Base-by-base conservation (phyloP, 1,284 basidiomycete genomes). In the Xerocomus tenax region DNA sequence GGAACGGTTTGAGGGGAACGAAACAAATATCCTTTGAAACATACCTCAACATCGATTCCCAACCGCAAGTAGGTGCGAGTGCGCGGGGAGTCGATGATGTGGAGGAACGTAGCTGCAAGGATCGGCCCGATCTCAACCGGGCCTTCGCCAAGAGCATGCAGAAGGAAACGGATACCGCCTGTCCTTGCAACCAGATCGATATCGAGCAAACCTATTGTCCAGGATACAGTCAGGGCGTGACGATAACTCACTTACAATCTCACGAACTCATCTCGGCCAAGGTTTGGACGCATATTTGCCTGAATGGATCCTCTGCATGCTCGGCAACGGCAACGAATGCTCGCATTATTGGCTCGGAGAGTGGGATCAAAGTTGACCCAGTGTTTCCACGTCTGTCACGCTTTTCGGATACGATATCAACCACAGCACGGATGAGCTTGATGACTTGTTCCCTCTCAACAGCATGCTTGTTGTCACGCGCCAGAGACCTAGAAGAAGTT, bases 361-460 rank as follows among this genome's bases (percentile, higher is more conserved):
- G 66, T 23, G 82, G 83, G 8, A 87, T 71, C 3, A 61, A 59
- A 10, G 70, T 74, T 9, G 69, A 66, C 12, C 73, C 74, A 2
- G 72, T 69, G 26, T 72, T 66, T 18, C 68, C 66, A 18, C 70
- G 69, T 45, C 73, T 67, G 46, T 78, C 74, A 30, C 71, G 72
- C 32, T 63, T 64, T 45, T 79, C 75, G 7, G 81, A 81, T 15
- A 85, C 80, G 48, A 87, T 74, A 59, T 87, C 82, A 18, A 94
- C 78, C 36, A 94, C 79, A 2, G 82, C 72, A n/a, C 95, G 85
- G 42, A 98, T 79, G 18, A 98, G 79, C 55, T 91, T 91, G 59
- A 99, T 81, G n/a, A 82, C 91, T 65, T 98, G 93, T 63, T 97
- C 91, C 62, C 93, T 89, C 71, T 98, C 95, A 2, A 84, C 74